Conservation (phyloP, 371 early-diverging fungal species). For the Amoeboaphelidium occidentale region DNA sequence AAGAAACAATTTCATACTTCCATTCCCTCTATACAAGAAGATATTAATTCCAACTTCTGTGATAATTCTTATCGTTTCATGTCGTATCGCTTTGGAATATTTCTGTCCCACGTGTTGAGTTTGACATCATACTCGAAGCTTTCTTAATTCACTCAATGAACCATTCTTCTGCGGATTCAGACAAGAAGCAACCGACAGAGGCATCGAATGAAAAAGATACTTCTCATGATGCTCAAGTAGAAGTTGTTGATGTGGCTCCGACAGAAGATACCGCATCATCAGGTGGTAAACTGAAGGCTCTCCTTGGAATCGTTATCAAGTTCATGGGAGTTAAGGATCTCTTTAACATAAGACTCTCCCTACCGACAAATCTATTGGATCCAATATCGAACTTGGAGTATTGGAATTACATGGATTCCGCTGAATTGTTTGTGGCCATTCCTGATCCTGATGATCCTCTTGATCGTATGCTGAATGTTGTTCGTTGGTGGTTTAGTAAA, state of each 20-base stretch:
- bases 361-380: constrained; percentile 37
- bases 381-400: constrained; percentile 40
- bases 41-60: too few species aligned
- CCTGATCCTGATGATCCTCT: constrained; percentile 1
- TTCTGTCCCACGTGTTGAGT: too few species aligned
- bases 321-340: constrained; percentile 31
- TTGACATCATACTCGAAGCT: too few species aligned
- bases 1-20: too few species aligned
- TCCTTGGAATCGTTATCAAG: constrained; percentile 27
- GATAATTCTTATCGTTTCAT: too few species aligned
- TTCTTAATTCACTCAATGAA: too few species aligned
- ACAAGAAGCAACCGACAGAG: too few species aligned
- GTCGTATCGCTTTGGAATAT: too few species aligned
- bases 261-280: background rate
- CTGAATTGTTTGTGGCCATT: constrained; percentile 25
- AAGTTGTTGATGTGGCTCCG: background rate
- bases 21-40: too few species aligned
- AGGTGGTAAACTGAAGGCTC: background rate
- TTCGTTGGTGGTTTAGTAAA: constrained; percentile 40
- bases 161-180: too few species aligned
- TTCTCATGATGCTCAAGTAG: background rate
- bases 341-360: constrained; percentile 26
- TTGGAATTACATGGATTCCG: constrained; percentile 46
- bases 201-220: too few species aligned
- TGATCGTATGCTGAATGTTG: constrained; percentile 32